Conservation (phyloP, 1,284 basidiomycete genomes). For the Cronartium ribicola region DNA sequence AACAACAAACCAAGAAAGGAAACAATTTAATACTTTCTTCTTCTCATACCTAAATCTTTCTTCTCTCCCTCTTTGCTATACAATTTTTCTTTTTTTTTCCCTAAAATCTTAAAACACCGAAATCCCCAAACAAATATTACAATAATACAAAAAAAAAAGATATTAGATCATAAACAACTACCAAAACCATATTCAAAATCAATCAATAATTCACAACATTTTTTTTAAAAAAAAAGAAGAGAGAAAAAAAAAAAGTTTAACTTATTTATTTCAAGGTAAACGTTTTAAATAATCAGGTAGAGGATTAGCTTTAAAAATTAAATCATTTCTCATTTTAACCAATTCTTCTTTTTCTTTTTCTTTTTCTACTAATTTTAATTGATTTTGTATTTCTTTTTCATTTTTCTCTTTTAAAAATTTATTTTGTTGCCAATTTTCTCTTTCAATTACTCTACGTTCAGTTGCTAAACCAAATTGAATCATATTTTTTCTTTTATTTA, state of each 20-base stretch:
- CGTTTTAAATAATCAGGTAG: conserved; percentile 25
- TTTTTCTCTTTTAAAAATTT: conserved; percentile 27
- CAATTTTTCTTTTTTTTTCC: too few relatives aligned
- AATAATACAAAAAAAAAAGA: background rate
- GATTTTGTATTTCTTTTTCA: conserved; percentile 21
- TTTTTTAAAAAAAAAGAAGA: background rate
- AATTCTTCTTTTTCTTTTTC: conserved; percentile 26
- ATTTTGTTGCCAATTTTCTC: conserved; percentile 38
- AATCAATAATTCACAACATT: background rate
- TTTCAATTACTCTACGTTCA: conserved; percentile 30
- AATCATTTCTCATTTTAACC: conserved; percentile 30
- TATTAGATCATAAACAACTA: background rate
- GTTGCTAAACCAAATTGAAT: conserved; percentile 24
- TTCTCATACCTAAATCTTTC: too few relatives aligned
- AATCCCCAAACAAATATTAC: background rate
- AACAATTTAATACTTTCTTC: too few relatives aligned
- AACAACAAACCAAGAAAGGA: background rate
- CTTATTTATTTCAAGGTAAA: background rate
- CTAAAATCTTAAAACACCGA: background rate
- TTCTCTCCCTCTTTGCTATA: too few relatives aligned
- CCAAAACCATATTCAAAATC: background rate
- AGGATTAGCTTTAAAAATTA: conserved; percentile 29
- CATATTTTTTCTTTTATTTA: conserved; percentile 12
- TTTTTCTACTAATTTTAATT: conserved; percentile 13
- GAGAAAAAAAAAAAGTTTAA: conserved; percentile 8